Base-by-base conservation (phyloP, 306 rosid species). In the Cicer pinnatifidum region DNA sequence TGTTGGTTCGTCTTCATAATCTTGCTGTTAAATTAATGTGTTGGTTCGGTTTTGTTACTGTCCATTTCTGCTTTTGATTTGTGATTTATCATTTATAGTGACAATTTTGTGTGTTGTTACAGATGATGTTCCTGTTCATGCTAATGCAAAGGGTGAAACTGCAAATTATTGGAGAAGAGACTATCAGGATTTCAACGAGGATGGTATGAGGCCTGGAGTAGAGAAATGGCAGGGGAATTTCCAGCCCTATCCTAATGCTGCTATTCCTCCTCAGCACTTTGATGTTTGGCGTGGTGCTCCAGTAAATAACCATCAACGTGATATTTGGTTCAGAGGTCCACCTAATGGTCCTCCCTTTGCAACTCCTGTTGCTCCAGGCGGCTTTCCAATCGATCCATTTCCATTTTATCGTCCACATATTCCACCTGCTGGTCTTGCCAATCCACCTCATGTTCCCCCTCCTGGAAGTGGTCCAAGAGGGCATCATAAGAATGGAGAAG, bases 241-340 rank as follows among this genome's bases (percentile, higher is more conserved):
- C 73, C 92, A 85, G 20, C 83, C 84, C 46, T 90, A 85, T 80
- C 86, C 94, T 75, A 82, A 83, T 82, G 50, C 87, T 66, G 76
- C 75, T 72, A 60, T 81, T 68, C 85, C 87, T 79, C 85, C 91
- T 65, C 92, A 78, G 41, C 92, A 88, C 85, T 88, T 70, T 82
- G 98, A 92, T 69, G 85, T 85, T 60, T 90, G 98, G 98, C 94
- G 73, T 75, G 91, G 89, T 79, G 69, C 83, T 67, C 88, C 94
- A 12, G 80, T 86, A 38, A 87, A 83, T 78, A 87, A 80, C 73
- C 94, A 90, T 60, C 98, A 88, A 83, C 86, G 89, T 52, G 89
- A 90, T 66, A 90, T 85, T 73, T 92, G 94, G 96, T 92, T 84
- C 73, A 81, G 97, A 77, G 96, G 97, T 72, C 98, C 94, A 52